Evolutionary conservation across 148 eudicot genomes (phyloP), one percentile per base, ranked within the genome.

Genomic region (Persicaria maculosa): DNA sequence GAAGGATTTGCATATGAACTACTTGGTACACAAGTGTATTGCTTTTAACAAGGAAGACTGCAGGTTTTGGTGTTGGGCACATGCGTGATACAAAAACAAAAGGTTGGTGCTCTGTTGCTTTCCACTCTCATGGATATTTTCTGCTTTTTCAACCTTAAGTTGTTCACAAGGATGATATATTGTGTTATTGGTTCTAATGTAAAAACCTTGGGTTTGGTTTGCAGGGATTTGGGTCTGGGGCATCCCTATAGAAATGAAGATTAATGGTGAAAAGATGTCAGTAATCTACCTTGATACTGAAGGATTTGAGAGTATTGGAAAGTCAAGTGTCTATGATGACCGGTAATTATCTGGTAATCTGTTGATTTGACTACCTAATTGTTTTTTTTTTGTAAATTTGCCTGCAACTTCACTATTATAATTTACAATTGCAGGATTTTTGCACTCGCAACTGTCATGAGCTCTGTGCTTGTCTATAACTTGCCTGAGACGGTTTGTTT

Each of bases 221-320:
- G 16, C 86, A 95, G 98, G 98, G 58, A 83, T 95, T 79, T 95
- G 98, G 98, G 96, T 92, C 19, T 95, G 98, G 98, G 98, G 98
- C 75, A 81, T 84, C 76, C 98, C 98, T 46, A 12, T 92, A 36
- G 90, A 92, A 81, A 12, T 92, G 85, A 86, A 87, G 62, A 82
- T 95, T 73, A 77, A 86, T 87, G 98, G 98, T 75, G 92, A 86
- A 44, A 85, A 88, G 79, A 86, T 88, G 45, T 90, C 97, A 76
- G 97, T 95, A 40, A 85, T 95, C 74, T 95, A 89, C 82, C 99
- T 95, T 76, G 99, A 95, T 76, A 95, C 99, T 1, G 99, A 95
- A 79, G 99, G 99, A 68, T 95, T 95, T 84, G 97, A 95, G 83
- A 95, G 99, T 83, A 81, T 95, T 83, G 99, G 99, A 74, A 95